Evolutionary conservation across 139 green algal species (phyloP).

Genomic region (Closterium sp.): DNA sequence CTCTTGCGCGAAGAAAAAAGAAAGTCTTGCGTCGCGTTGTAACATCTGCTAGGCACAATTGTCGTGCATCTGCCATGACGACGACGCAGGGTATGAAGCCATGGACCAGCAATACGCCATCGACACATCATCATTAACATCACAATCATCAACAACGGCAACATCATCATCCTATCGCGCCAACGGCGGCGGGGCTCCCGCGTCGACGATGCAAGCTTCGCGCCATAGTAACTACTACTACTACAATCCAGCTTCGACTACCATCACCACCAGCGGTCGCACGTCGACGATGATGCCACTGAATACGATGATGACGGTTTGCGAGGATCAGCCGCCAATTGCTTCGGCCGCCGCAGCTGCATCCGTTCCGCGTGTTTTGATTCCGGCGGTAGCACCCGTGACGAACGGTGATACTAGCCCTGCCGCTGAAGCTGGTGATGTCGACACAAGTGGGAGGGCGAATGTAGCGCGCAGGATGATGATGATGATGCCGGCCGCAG

Average conservation of each 20-base stretch:
- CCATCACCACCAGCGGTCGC: too few relatives aligned
- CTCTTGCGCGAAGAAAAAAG: too few relatives aligned
- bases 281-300: neutral
- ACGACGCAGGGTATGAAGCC: neutral
- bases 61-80: neutral
- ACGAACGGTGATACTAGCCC: neutral
- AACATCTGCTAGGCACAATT: neutral
- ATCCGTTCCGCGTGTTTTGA: too few relatives aligned
- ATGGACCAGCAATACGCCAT: neutral
- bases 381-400: neutral
- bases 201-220: neutral
- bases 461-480: neutral
- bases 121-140: neutral
- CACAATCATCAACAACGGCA: neutral
- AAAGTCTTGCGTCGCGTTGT: neutral
- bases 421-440: neutral
- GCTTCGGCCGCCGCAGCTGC: too few relatives aligned
- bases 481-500: neutral
- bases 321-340: neutral
- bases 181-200: neutral
- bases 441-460: neutral
- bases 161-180: too few relatives aligned
- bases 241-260: neutral
- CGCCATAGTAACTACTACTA: neutral
- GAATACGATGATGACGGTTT: neutral